Conservation (phyloP, 2,329 filamentous ascomycete species). For the Aspergillus sp. region DNA sequence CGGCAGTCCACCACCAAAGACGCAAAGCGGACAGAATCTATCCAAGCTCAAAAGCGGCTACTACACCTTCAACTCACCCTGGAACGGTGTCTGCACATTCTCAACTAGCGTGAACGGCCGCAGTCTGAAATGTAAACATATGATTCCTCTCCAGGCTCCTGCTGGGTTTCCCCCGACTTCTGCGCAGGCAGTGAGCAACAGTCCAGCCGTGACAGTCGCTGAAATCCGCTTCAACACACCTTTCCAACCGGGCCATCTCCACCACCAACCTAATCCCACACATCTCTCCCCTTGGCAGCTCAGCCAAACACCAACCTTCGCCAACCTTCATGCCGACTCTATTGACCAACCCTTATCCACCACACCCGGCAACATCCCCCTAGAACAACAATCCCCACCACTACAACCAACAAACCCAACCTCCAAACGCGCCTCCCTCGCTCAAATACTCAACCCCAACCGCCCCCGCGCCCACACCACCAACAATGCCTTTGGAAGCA, state of each 20-base stretch:
- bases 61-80: slow-evolving; percentile 77
- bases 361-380: background rate
- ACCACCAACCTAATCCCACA: slow-evolving; percentile 18
- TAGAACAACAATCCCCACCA: background rate
- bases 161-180: slow-evolving; percentile 12
- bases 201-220: slow-evolving; percentile 54
- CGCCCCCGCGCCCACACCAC: slow-evolving; percentile 23
- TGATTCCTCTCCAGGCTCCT: slow-evolving; percentile 42
- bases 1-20: slow-evolving; percentile 8
- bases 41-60: slow-evolving; percentile 35
- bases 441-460: slow-evolving; percentile 25
- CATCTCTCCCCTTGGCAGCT: slow-evolving; percentile 17
- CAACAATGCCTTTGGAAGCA: slow-evolving; percentile 5
- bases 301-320: slow-evolving; percentile 12
- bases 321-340: slow-evolving; percentile 6
- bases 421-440: slow-evolving; percentile 25
- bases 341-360: background rate
- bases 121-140: slow-evolving; percentile 66
- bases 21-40: slow-evolving; percentile 4
- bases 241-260: slow-evolving; percentile 36
- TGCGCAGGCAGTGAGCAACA: slow-evolving; percentile 13
- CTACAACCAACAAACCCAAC: slow-evolving; percentile 4
- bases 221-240: slow-evolving; percentile 89
- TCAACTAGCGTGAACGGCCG: slow-evolving; percentile 68
- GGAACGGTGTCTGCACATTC: slow-evolving; percentile 84